phyloP scores from a whole-genome alignment of 2,329 filamentous ascomycete genomes.

The Penicillium sp. region DNA sequence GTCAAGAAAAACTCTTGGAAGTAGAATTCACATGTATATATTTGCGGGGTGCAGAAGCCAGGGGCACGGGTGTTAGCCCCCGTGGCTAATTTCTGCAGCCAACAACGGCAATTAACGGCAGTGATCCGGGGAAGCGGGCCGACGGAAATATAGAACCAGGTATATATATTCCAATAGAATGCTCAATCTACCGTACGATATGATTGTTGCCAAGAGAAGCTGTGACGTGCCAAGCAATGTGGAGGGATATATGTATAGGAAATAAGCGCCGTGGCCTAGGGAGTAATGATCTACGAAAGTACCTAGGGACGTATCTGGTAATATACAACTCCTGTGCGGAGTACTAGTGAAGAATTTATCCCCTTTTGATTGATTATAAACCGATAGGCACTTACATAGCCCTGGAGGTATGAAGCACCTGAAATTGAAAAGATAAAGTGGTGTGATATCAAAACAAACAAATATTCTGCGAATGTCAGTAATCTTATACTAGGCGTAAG shows the following conservation, averaged over 20 bases:
- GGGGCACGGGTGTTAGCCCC: background rate
- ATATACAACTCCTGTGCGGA: background rate
- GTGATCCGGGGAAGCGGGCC: constrained; percentile 23
- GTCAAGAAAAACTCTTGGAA: background rate
- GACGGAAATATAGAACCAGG: background rate
- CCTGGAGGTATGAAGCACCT: no score
- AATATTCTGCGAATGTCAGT: background rate
- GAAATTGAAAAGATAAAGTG: background rate
- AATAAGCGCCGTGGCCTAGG: constrained; percentile 23
- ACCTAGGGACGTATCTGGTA: background rate
- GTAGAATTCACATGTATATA: background rate
- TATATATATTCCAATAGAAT: background rate
- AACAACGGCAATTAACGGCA: background rate
- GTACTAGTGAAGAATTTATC: no score
- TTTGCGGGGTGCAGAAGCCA: background rate
- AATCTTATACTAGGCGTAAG: background rate
- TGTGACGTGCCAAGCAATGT: constrained; percentile 15
- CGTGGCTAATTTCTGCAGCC: constrained; percentile 6
- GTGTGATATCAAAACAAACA: background rate
- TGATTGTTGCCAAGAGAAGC: constrained; percentile 8
- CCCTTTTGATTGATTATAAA: background rate
- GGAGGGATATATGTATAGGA: background rate
- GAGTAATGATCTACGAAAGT: constrained; percentile 27
- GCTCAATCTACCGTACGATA: no score
- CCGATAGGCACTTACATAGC: background rate